Percentiles rank a stretch among this genome's conserved stretches.
Conservation (phyloP, 2,329 filamentous ascomycete genomes). For the Colletotrichum viniferum region DNA sequence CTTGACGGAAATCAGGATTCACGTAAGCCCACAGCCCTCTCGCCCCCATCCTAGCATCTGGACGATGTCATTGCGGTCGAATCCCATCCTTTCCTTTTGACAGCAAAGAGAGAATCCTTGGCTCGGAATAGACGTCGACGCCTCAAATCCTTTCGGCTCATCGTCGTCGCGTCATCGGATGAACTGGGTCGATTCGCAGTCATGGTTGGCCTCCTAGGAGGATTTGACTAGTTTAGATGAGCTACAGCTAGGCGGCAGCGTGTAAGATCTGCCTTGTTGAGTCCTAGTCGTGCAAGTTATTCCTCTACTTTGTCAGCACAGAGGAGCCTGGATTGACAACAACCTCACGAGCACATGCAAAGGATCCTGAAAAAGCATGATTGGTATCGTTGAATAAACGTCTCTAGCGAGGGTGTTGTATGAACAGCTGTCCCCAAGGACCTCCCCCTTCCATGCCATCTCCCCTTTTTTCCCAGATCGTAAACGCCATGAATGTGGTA, state of each 20-base stretch:
- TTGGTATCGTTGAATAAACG: background rate
- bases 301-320: background rate
- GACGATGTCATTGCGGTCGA: background rate
- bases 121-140: background rate
- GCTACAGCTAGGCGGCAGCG: background rate
- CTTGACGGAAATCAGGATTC: background rate
- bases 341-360: background rate
- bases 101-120: background rate
- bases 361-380: background rate
- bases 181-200: background rate
- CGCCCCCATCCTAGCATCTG: background rate
- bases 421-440: background rate
- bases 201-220: background rate
- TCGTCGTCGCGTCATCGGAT: background rate
- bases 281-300: background rate
- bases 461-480: background rate
- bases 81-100: background rate
- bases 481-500: slow-evolving; percentile 6
- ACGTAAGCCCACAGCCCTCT: background rate
- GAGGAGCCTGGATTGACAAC: background rate
- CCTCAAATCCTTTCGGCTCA: background rate
- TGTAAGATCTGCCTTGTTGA: background rate
- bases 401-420: background rate
- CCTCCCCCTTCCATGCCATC: background rate
- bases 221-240: background rate